Evolutionary conservation across 768 basidiomycete species (phyloP).

Genomic region (Trametes coccinea): DNA sequence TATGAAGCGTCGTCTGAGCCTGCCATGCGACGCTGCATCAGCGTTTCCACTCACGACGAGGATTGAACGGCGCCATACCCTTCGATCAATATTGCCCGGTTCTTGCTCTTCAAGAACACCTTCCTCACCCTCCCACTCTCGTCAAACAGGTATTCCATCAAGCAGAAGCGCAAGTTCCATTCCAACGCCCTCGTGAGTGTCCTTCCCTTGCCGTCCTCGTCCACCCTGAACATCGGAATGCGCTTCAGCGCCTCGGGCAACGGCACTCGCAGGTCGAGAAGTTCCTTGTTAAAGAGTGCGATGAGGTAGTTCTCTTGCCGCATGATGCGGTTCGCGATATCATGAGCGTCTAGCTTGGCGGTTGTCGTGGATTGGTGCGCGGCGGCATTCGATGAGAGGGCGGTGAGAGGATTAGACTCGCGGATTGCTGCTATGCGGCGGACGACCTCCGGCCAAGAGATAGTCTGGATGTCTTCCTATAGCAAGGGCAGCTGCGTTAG

Average conservation of each 20-base stretch:
- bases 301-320: conserved; percentile 99
- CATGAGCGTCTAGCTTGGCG: conserved; percentile 94
- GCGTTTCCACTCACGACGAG: neutral
- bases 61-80: conserved; percentile 53
- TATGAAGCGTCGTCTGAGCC: conserved; percentile 81
- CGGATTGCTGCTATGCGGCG: conserved; percentile 86
- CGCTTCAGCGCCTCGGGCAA: conserved; percentile 60
- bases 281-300: conserved; percentile 94
- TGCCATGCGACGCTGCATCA: conserved; percentile 33
- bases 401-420: conserved; percentile 91
- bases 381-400: conserved; percentile 61
- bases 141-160: conserved; percentile 96
- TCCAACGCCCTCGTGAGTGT: conserved; percentile 88
- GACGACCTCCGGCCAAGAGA: conserved; percentile 95
- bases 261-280: conserved; percentile 86
- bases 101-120: conserved; percentile 86
- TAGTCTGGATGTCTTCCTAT: conserved; percentile 96
- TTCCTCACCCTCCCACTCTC: conserved; percentile 86
- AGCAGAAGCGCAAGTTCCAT: conserved; percentile 95
- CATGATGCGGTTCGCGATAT: conserved; percentile 97
- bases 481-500: conserved; percentile 5
- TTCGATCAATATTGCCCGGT: conserved; percentile 73
- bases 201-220: conserved; percentile 65
- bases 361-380: conserved; percentile 60
- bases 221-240: conserved; percentile 36